Conservation (phyloP, 306 rosid species). For the Cajanus cajan region DNA sequence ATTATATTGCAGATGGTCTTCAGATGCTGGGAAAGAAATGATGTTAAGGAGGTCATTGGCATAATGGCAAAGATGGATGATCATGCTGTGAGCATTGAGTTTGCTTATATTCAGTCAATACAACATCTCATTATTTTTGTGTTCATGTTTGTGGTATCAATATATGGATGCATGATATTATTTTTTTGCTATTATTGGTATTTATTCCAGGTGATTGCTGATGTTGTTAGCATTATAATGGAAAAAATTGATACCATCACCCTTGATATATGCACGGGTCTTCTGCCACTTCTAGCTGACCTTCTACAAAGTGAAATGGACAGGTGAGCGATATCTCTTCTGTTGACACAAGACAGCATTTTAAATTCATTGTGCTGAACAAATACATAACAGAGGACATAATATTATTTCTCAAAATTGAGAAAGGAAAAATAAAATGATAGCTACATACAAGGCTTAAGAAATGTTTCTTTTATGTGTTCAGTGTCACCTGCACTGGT, state of each 20-base stretch:
- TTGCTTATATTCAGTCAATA: constrained; percentile 13
- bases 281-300: constrained; percentile 69
- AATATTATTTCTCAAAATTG: background rate
- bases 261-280: constrained; percentile 77
- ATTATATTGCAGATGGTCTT: constrained; percentile 65
- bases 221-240: constrained; percentile 73
- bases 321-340: constrained; percentile 46
- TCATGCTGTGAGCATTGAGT: constrained; percentile 67
- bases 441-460: background rate
- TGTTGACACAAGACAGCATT: background rate
- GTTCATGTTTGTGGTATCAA: constrained; percentile 11
- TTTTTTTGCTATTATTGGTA: constrained; percentile 14
- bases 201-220: constrained; percentile 86
- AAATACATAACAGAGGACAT: background rate
- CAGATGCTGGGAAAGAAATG: constrained; percentile 93
- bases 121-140: background rate
- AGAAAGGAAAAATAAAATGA: background rate
- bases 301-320: constrained; percentile 90
- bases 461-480: background rate
- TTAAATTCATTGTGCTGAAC: constrained; percentile 17
- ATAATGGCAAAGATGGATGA: constrained; percentile 94
- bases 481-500: constrained; percentile 5
- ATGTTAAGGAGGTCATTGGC: constrained; percentile 78
- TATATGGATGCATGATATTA: background rate
- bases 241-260: constrained; percentile 77